Evolutionary conservation across 768 basidiomycete species (phyloP), one percentile per base, ranked within the genome.

Genomic region (Rhizopogon rudus): DNA sequence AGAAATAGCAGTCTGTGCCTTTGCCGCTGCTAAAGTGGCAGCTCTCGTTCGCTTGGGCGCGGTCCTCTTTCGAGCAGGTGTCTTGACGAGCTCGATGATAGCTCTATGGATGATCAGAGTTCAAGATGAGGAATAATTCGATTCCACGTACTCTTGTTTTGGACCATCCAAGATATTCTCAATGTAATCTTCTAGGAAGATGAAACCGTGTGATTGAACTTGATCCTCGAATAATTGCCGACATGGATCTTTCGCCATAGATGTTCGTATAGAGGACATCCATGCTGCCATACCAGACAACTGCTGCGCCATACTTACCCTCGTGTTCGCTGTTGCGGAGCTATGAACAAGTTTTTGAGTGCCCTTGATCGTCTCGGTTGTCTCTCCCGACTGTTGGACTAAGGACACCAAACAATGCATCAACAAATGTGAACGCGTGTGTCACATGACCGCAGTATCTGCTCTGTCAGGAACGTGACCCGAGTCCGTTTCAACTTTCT

Each of bases 71-170:
- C 89, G 81, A 31, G 87, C 84, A 13, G 91, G 91, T 1, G 91
- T 93, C 71, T 93, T 93, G 3, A 93, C 82, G 16, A 93, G 77
- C 52, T 92, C 88, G 41, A 90, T 84, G 14, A 92, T 78, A 7
- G 83, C 80, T 45, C 90, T 91, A 58, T 14, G 40, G 0, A 13
- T 12, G 42, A 17, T 52, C 22, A 53, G 61, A 20, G 57, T 49
- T 14, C 49, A 49, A 28, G 22, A 35, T 9, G 29, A 28, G 17
- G 35, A 6, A 31, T 2, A 29, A 49, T 20, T 14, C 59, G 28
- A 39, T 22, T 20, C 45, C 4, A 54, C 81, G 46, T 61, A 90
- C 90, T 83, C 88, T 69, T 84, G 77, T 63, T 81, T 83, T 37
- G 80, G 78, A 35, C 86, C 83, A 3, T 78, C 75, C 35, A 88